Evolutionary conservation across 2,329 filamentous ascomycete species (phyloP).

Genomic region (Corinectria fuckeliana): DNA sequence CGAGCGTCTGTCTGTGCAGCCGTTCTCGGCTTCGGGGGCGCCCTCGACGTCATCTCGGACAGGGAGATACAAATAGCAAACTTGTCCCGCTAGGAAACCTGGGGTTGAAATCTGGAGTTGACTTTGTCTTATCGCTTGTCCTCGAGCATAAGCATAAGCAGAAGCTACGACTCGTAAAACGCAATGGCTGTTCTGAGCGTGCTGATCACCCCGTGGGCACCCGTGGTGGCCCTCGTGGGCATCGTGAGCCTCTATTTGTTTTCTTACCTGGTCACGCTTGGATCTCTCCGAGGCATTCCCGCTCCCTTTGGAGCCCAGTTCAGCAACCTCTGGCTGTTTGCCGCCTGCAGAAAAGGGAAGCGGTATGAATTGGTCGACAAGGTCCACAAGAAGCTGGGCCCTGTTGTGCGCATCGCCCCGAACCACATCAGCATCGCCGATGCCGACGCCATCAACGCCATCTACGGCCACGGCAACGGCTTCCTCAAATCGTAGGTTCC

Average conservation of each 20-base stretch:
- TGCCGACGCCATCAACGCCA: constrained; percentile 72
- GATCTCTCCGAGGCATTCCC: constrained; percentile 61
- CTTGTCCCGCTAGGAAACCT: neutral
- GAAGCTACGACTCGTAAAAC: no score
- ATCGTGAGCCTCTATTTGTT: constrained; percentile 27
- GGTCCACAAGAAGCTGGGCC: constrained; percentile 76
- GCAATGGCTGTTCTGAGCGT: constrained; percentile 31
- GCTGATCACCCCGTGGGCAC: constrained; percentile 30
- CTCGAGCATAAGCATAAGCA: no score
- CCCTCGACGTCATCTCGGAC: constrained; percentile 1
- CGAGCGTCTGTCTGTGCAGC: no score
- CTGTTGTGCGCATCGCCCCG: constrained; percentile 81
- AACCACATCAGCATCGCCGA: constrained; percentile 85
- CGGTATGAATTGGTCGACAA: constrained; percentile 70
- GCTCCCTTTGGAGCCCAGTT: constrained; percentile 70
- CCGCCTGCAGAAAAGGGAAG: constrained; percentile 68
- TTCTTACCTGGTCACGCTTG: constrained; percentile 61
- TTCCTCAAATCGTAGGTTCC: constrained; percentile 69
- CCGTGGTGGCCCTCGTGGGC: constrained; percentile 12
- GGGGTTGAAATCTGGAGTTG: neutral
- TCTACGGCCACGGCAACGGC: constrained; percentile 83
- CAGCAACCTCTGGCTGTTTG: constrained; percentile 81
- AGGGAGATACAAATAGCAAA: constrained; percentile 6
- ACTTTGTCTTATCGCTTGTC: no score
- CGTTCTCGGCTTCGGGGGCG: no score